Evolutionary conservation across 1,284 basidiomycete species (phyloP), one percentile per base, ranked within the genome.

Genomic region (Cutaneotrichosporon cutaneum): DNA sequence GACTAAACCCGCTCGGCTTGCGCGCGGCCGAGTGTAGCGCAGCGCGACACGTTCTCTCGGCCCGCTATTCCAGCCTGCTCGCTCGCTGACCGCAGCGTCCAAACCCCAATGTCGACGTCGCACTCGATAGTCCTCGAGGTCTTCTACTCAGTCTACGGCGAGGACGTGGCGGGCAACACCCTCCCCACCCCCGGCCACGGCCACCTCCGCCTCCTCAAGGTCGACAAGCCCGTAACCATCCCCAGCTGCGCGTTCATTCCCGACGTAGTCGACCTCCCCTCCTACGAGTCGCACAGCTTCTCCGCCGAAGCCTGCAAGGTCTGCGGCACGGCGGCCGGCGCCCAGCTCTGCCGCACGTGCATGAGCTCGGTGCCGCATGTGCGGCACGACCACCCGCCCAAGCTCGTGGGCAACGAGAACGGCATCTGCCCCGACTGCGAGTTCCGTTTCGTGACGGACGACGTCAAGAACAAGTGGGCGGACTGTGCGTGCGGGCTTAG

Each of bases 101-200:
- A 70, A n/a, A 74, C 76, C 2, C 76, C 76, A 1, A 72, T 77
- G 52, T 53, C 56, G 11, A 73, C 75, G 2, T 57, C 67, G 3
- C 76, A 77, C 57, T 56, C 67, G 36, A 63, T 77, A 6, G 60
- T 69, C 11, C 45, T 71, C n/a, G 70, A 77, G 50, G 64, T 77
- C 4, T 72, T 63, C 58, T 77, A 75, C 63, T 70, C 73, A 0
- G 66, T 76, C 6, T 68, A 70, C 22, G 70, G 70, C 21, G 69
- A 74, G 59, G 69, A 73, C 44, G 60, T 69, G 26, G 4, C 27
- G 1, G 70, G 69, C 2, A 30, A 59, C 6, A 53, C 57, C 1
- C 44, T 68, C 21, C 24, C 56, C 6, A 26, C 24, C 5, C 30
- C 32, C 6, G 53, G 53, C 2, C 61, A 58, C n/a, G 58, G 58